Evolutionary conservation across 2,329 filamentous ascomycete species (phyloP).

Genomic region (Sphaceloma murrayae): DNA sequence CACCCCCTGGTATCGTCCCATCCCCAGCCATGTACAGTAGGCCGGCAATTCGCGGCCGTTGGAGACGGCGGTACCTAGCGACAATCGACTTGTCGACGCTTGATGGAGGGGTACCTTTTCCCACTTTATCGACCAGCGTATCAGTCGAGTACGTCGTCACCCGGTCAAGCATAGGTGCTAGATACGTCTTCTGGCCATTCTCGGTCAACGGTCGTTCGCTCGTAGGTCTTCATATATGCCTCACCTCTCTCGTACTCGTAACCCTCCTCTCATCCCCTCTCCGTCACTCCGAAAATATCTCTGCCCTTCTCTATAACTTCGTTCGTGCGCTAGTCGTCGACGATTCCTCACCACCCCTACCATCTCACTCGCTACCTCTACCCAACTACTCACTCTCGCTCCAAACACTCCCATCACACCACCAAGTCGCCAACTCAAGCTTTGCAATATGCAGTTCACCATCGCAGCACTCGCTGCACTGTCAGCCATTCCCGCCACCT

Average conservation of each 20-base stretch:
- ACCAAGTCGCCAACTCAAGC: neutral
- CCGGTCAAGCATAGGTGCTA: slow-evolving; percentile 3
- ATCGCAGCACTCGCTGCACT: slow-evolving; percentile 29
- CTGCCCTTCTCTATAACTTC: neutral
- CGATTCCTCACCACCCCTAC: neutral
- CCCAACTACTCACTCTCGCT: slow-evolving; percentile 12
- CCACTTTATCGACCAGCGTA: neutral
- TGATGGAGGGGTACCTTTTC: slow-evolving; percentile 1
- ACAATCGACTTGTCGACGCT: slow-evolving; percentile 13
- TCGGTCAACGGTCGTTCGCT: slow-evolving; percentile 6
- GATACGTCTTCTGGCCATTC: neutral
- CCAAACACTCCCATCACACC: neutral
- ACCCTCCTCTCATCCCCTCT: slow-evolving; percentile 9
- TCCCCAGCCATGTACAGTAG: neutral
- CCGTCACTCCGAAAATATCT: slow-evolving; percentile 10
- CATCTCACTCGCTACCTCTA: slow-evolving; percentile 7
- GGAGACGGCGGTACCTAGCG: too few relatives aligned
- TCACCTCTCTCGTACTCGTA: slow-evolving; percentile 15
- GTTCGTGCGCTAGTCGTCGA: slow-evolving; percentile 16
- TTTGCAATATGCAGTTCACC: slow-evolving; percentile 27
- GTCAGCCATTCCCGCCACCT: slow-evolving; percentile 37
- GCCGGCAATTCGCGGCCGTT: neutral
- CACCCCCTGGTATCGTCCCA: slow-evolving; percentile 7
- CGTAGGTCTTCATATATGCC: slow-evolving; percentile 13
- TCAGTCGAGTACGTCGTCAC: slow-evolving; percentile 1